These are phyloP conservation scores for Hypsizygus marmoreus DNA, from an alignment of 768 basidiomycete genomes.

Conservation along the genomic window DNA sequence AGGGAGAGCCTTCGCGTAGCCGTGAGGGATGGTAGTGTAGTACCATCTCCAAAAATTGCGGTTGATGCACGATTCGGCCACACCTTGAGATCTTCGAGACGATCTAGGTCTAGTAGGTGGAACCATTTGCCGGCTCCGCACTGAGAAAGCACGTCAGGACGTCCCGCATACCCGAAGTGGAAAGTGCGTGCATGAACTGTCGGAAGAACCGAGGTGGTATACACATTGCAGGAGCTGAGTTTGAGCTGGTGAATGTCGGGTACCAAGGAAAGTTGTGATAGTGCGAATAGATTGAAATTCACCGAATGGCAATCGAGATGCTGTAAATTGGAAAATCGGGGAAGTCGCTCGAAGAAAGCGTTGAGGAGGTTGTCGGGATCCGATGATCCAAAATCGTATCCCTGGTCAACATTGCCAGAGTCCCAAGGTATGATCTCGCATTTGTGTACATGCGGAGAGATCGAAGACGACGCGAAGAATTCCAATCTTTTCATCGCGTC, in stretches of 20 bases:
- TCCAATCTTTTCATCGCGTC: neutral
- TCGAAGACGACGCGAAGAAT: conserved; percentile 5
- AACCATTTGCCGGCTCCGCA: conserved; percentile 1
- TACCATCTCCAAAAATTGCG: neutral
- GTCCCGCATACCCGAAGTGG: neutral
- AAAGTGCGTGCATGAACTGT: neutral
- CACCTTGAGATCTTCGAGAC: neutral
- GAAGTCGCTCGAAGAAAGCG: conserved; percentile 2
- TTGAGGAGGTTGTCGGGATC: neutral
- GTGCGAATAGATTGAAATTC: neutral
- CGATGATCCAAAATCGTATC: neutral
- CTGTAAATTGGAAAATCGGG: conserved; percentile 1
- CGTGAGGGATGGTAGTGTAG: neutral
- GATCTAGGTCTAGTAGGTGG: neutral
- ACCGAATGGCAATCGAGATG: neutral
- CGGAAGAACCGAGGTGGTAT: neutral
- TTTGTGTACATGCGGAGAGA: neutral
- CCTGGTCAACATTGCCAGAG: too few relatives aligned
- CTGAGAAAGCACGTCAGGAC: neutral
- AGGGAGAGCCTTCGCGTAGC: neutral
- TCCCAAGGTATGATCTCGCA: neutral
- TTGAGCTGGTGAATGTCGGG: neutral
- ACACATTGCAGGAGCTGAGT: neutral
- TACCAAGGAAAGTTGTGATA: conserved; percentile 3
- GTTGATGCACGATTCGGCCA: neutral